Evolutionary conservation across 2,329 filamentous ascomycete genomes (phyloP), one percentile per base, ranked within the genome.

Genomic region (Grosmannia clavigera): DNA sequence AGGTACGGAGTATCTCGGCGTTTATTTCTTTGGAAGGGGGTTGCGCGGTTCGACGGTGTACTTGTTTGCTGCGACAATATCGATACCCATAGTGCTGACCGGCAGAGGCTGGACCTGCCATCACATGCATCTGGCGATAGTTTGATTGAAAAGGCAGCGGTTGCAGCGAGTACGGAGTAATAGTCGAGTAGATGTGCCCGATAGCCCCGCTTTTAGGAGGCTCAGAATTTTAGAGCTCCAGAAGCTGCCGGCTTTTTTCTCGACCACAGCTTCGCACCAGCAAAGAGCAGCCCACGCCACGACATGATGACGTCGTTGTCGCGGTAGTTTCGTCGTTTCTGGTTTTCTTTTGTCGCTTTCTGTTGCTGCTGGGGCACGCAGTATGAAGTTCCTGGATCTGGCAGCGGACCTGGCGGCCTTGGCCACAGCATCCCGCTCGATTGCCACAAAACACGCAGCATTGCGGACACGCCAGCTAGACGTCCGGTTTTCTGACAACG

Each of bases 391-490:
- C 78, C 81, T 80, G 74, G 85, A 81, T 74, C 82, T 79, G 68
- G 74, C 78, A 64, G 76, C 91, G 69, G 88, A 92, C 74, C 76
- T 87, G 67, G 83, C 85, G 65, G 82, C 85, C 62, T 77, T 92
- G 64, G 78, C 87, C 71, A 83, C 80, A 75, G 87, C 84, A 69
- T 86, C 87, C 57, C 81, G 84, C 62, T 81, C 81, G 40, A 79
- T 92, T 62, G 86, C 85, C 56, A 72, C 78, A 56, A 84, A 81
- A 70, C 84, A 86, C 71, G 69, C 81, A 56, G 81, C 81, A 61
- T 74, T 86, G 58, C 77, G 83, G 64, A 70, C 75, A 60, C 74
- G 76, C 52, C 81, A 84, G 70, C 69, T 82, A 59, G 78, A 27
- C 3, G 31, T 54, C 16, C 48, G 50, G 3, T 38, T 53, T 19